Percentiles rank a stretch among this genome's conserved stretches.
phyloP scores from a whole-genome alignment of 805 yeast species.

The Sugiyamaella chiloensis region DNA sequence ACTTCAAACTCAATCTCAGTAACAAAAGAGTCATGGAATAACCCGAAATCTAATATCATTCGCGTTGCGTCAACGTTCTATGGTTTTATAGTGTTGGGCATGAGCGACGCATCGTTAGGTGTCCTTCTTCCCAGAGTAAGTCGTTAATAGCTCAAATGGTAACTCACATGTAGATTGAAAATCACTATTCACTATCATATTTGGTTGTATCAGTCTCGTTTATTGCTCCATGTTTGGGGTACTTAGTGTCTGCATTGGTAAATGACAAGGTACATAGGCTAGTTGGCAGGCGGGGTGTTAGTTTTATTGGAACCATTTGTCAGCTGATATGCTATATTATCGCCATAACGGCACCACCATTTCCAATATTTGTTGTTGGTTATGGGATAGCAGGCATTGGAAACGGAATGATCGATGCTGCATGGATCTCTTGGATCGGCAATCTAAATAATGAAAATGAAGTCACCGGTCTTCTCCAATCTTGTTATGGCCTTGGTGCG shows the following conservation, averaged over 20 bases:
- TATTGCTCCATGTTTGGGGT: constrained; percentile 52
- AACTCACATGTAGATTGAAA: constrained; percentile 32
- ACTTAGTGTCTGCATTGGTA: constrained; percentile 48
- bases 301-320: constrained; percentile 34
- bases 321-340: constrained; percentile 41
- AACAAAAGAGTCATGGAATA: constrained; percentile 16
- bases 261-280: constrained; percentile 41
- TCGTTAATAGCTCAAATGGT: not conserved
- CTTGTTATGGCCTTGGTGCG: constrained; percentile 69
- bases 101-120: constrained; percentile 60
- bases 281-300: constrained; percentile 49
- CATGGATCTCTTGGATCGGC: constrained; percentile 48
- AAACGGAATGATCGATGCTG: constrained; percentile 54
- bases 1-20: not conserved
- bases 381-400: constrained; percentile 51
- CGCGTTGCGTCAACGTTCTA: constrained; percentile 16
- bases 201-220: constrained; percentile 48
- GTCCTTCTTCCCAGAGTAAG: constrained; percentile 46
- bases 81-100: constrained; percentile 47
- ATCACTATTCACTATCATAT: constrained; percentile 47
- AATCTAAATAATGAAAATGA: constrained; percentile 52
- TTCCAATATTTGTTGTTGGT: constrained; percentile 37
- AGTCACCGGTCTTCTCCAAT: constrained; percentile 62
- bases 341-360: constrained; percentile 42
- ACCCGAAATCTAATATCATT: constrained; percentile 14